Evolutionary conservation across 176 grass and related monocot genomes (phyloP), one percentile per base, ranked within the genome.

Genomic region (Metroxylon sagu): DNA sequence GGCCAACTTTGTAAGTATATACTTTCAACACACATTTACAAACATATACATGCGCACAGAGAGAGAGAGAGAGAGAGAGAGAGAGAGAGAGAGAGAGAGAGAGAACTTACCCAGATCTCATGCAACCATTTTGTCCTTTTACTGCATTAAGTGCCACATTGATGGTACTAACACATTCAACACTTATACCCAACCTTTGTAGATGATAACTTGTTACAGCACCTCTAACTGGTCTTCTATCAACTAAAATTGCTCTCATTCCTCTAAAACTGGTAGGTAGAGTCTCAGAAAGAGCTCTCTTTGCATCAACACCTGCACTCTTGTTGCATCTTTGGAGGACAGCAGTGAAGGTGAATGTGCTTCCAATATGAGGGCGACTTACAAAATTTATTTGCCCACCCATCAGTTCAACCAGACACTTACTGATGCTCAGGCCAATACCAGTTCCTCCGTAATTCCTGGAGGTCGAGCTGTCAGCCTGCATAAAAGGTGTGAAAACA

Each of bases 361-460:
- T 98, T 56, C 93, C 93, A 56, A 98, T 62, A 48, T 67, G 31
- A 15, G 93, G 93, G 49, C 60, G 76, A 53, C 87, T 92, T 25
- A 88, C 62, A 72, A 98, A 98, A 74, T 78, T 83, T 78, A 98
- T 98, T 43, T 98, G 79, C 62, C 93, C 93, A 51, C 64, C 29
- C 93, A 98, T 92, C 64, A 89, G 19, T 83, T 81, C 76, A 70
- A 98, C 93, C 59, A 98, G 80, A 63, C 93, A 98, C 64, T 98
- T 65, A 68, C 93, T 69, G 53, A 69, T 69, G 53, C 66, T 69
- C 53, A 69, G 17, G 43, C 66, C 66, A 56, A 69, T 69, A 43
- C 66, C 66, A 57, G 58, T 72, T 29, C 70, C 70, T 16, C 70
- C 70, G 54, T 72, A 58, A 14, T 49, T 72, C 17, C 70, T 51